Percentiles rank a stretch among this genome's conserved stretches.
Conservation (phyloP, 108 stramenopile species). For the Heterococcus sp. region DNA sequence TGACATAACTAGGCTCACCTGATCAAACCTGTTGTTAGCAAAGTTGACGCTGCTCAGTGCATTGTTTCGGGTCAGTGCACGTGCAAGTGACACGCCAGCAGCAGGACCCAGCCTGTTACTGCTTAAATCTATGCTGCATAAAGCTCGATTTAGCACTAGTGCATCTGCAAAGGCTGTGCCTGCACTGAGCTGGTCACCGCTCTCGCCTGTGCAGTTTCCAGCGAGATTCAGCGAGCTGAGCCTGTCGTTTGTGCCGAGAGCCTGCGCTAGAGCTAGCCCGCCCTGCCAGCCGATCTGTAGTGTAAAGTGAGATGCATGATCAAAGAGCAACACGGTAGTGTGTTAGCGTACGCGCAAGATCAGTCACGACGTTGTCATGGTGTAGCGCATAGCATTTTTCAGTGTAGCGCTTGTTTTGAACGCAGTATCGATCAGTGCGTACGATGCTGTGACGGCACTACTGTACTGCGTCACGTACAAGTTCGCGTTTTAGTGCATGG, state of each 20-base stretch:
- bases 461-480: background rate
- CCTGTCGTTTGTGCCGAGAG: constrained; percentile 7
- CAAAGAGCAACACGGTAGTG: background rate
- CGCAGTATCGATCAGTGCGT: constrained; percentile 7
- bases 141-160: constrained; percentile 17
- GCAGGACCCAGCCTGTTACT: constrained; percentile 22
- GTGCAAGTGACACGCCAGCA: constrained; percentile 14
- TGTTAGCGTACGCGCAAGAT: background rate
- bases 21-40: constrained; percentile 22
- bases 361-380: background rate
- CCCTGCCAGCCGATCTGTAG: constrained; percentile 24
- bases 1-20: background rate
- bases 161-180: constrained; percentile 12
- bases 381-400: constrained; percentile 3
- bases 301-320: background rate
- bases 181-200: background rate
- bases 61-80: constrained; percentile 19
- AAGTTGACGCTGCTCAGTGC: constrained; percentile 15
- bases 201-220: constrained; percentile 20
- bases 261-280: constrained; percentile 30
- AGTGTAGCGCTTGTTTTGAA: background rate
- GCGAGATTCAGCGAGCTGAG: constrained; percentile 1
- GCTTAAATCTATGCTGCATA: constrained; percentile 16
- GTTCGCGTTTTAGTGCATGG: background rate
- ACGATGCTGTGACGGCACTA: constrained; percentile 18